Evolutionary conservation across 495 filamentous ascomycete species (phyloP), one percentile per base, ranked within the genome.

Genomic region (Podospora appendiculata): DNA sequence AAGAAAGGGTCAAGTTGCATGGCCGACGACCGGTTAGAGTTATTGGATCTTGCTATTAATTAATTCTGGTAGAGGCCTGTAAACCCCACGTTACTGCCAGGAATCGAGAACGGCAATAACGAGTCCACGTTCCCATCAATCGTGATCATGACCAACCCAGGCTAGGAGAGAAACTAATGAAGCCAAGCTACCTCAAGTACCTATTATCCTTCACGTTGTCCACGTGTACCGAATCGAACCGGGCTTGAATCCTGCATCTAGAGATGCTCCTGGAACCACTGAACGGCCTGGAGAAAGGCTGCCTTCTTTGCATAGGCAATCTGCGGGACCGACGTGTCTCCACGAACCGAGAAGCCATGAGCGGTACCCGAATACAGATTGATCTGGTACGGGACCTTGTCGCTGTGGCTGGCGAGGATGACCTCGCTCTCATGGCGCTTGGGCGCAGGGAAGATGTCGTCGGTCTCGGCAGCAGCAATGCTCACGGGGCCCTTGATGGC

Each of bases 281-380:
- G 61, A 43, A 90, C 74, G 48, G 89, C 88, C 73, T 94, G 89
- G 50, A 76, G 62, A 63, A 93, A 93, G 25, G 89, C 89, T 72
- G 86, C 81, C 74, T 96, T 88, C 78, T 90, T 91, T 45, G 88
- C 85, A 55, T 76, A 93, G 74, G 83, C 88, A 66, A 79, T 66
- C 41, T 69, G 48, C 62, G 78, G 80, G 50, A 84, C 75, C 56
- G 55, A 78, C 40, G 79, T 55, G 59, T 93, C 87, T 38, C 75
- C 70, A 33, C 88, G 77, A 19, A 92, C 83, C n/a, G 84, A 73
- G 58, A 94, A 96, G 8, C 90, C 90, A 65, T 95, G 90, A 18
- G 60, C 58, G 44, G 93, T 86, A 45, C 82, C 83, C 17, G 83
- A 80, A 77, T 79, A 93, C 43, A 95, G 69, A 67, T 80, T 89